A percentile compares a stretch with the other conserved stretches of the same genome.
Evolutionary conservation across 179 eudicot genomes (phyloP).

Genomic region (Spinacia oleracea): DNA sequence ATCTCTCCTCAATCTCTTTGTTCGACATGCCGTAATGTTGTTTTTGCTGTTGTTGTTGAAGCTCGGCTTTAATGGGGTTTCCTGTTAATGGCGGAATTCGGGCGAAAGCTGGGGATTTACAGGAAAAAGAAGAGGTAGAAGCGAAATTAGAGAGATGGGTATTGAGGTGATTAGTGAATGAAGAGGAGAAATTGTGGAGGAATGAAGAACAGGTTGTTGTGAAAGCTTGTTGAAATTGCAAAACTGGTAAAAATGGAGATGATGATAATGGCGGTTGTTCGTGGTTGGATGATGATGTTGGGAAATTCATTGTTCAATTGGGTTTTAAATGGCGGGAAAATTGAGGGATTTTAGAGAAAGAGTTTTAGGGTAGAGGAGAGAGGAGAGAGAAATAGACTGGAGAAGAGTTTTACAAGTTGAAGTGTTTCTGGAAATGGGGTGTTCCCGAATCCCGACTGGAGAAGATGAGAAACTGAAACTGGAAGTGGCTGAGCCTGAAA

Average conservation of each 20-base stretch:
- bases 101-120: constrained; percentile 38
- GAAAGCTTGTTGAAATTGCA: constrained; percentile 46
- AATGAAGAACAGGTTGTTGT: constrained; percentile 25
- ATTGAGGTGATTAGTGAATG: constrained; percentile 39
- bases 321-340: background rate
- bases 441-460: too few species aligned
- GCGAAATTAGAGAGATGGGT: constrained; percentile 38
- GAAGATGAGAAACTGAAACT: too few species aligned
- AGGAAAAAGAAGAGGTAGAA: constrained; percentile 19
- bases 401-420: background rate
- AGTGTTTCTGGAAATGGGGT: background rate
- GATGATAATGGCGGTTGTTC: background rate
- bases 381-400: background rate
- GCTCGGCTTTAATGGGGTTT: background rate
- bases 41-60: background rate
- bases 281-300: constrained; percentile 24
- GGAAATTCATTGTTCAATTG: constrained; percentile 21
- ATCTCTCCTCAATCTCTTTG: constrained; percentile 67
- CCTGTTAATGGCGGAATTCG: constrained; percentile 26
- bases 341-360: background rate
- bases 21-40: constrained; percentile 29
- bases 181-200: constrained; percentile 40
- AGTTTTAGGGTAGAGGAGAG: constrained; percentile 2
- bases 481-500: too few species aligned
- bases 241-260: background rate